Percentiles rank a stretch among this genome's conserved stretches.
Evolutionary conservation across 805 yeast genomes (phyloP).

Genomic region (Lipomyces spencermartinsiae): DNA sequence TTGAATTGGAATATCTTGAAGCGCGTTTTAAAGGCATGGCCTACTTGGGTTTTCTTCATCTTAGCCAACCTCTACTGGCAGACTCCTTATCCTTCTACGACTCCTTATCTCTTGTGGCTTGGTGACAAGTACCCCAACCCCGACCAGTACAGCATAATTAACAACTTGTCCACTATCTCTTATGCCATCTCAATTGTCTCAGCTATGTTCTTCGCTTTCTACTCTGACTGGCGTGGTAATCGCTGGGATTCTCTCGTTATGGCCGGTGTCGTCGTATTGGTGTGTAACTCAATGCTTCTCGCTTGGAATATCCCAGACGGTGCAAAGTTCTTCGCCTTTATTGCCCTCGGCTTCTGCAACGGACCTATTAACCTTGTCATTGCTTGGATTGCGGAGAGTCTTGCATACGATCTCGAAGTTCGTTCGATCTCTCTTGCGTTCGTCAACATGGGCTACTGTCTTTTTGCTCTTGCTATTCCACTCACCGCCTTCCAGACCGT

Average conservation of each 20-base stretch:
- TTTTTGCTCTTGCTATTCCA: constrained; percentile 27
- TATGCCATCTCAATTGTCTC: constrained; percentile 32
- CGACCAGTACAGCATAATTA: constrained; percentile 1
- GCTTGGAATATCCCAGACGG: constrained; percentile 24
- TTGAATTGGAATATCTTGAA: constrained; percentile 9
- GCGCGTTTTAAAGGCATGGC: constrained; percentile 25
- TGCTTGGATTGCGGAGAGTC: constrained; percentile 34
- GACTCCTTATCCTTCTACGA: constrained; percentile 15
- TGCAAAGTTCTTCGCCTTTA: constrained; percentile 32
- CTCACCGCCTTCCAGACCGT: constrained; percentile 30
- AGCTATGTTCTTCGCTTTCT: constrained; percentile 34
- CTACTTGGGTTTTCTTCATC: constrained; percentile 26
- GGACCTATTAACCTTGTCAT: constrained; percentile 34
- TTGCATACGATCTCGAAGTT: constrained; percentile 30
- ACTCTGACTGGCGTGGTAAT: constrained; percentile 34
- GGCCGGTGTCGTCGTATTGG: constrained; percentile 28
- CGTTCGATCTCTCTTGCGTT: constrained; percentile 27
- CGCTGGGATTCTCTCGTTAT: constrained; percentile 31
- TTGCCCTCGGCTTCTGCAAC: constrained; percentile 30
- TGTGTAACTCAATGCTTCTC: constrained; percentile 29
- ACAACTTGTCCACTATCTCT: constrained; percentile 23
- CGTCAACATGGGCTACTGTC: constrained; percentile 30
- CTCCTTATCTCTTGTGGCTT: constrained; percentile 18
- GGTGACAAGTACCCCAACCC: background rate
- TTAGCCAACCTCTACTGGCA: constrained; percentile 34